Evolutionary conservation across 2,329 filamentous ascomycete species (phyloP).

Genomic region (Trichoderma atroviride): DNA sequence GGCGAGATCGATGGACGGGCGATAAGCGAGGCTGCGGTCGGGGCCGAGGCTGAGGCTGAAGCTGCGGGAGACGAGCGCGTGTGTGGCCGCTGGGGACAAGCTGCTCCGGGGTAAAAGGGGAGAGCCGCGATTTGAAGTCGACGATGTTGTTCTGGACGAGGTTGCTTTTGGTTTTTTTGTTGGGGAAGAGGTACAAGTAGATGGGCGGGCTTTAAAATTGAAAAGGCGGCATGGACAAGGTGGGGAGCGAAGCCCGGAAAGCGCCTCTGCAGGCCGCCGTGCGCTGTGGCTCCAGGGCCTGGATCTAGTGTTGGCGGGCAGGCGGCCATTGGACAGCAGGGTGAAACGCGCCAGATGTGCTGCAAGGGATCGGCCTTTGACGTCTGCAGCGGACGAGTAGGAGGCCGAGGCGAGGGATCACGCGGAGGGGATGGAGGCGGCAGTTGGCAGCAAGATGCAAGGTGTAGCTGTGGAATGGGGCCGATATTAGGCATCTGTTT

Average conservation of each 20-base stretch:
- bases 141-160: not conserved
- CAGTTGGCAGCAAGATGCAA: not conserved
- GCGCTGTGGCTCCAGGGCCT: not conserved
- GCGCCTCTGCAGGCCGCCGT: not conserved
- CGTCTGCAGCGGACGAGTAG: not conserved
- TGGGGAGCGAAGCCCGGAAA: not conserved
- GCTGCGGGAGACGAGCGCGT: not conserved
- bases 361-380: not conserved
- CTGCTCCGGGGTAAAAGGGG: not conserved
- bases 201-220: not conserved
- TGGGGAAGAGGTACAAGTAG: not conserved
- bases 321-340: not conserved
- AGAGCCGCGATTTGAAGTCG: not conserved
- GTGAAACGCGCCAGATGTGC: not conserved
- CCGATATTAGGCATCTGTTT: too few species aligned
- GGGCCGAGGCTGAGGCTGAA: conserved; percentile 1
- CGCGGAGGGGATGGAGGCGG: not conserved
- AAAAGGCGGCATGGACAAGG: conserved; percentile 8
- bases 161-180: not conserved
- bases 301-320: not conserved
- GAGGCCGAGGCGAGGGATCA: not conserved
- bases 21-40: not conserved
- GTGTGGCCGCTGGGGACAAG: not conserved
- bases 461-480: not conserved
- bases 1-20: not conserved